phyloP scores from a whole-genome alignment of 2,329 filamentous ascomycete genomes.

The Alternaria triticina region DNA sequence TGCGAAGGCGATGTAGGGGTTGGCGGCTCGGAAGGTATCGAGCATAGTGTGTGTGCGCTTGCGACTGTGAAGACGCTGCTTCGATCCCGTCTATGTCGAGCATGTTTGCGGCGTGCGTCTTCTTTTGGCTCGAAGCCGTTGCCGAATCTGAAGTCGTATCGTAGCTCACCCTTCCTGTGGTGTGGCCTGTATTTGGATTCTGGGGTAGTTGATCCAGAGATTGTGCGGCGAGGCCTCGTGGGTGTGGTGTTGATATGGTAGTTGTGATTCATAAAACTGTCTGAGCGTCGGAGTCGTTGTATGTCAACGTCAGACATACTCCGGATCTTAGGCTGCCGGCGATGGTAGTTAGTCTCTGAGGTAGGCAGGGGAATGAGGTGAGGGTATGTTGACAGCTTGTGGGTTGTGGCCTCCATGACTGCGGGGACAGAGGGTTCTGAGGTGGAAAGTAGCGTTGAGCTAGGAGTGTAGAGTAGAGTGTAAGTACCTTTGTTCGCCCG shows the following conservation, averaged over 20 bases:
- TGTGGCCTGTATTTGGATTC: not conserved
- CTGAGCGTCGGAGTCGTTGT: not conserved
- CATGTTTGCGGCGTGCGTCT: not conserved
- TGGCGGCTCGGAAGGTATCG: not conserved
- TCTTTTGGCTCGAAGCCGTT: not conserved
- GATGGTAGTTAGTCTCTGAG: not conserved
- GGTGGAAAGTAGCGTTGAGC: not conserved
- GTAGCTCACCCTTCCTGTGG: not conserved
- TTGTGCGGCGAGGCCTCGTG: not conserved
- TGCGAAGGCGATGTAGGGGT: not conserved
- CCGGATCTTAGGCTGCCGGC: not conserved
- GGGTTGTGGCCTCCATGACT: not conserved
- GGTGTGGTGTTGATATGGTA: not conserved
- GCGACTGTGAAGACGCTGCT: not conserved
- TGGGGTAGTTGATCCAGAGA: not conserved
- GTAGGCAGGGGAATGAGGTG: not conserved
- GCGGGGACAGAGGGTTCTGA: not conserved
- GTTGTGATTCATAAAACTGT: not conserved
- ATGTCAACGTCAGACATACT: not conserved
- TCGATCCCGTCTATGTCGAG: not conserved
- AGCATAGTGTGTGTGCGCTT: not conserved
- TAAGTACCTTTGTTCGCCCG: not conserved
- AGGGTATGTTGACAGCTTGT: not conserved
- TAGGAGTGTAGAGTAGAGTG: not conserved
- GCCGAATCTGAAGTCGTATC: not conserved